Evolutionary conservation across 805 yeast species (phyloP), one percentile per base, ranked within the genome.

Genomic region (Isabelozyma heimii): DNA sequence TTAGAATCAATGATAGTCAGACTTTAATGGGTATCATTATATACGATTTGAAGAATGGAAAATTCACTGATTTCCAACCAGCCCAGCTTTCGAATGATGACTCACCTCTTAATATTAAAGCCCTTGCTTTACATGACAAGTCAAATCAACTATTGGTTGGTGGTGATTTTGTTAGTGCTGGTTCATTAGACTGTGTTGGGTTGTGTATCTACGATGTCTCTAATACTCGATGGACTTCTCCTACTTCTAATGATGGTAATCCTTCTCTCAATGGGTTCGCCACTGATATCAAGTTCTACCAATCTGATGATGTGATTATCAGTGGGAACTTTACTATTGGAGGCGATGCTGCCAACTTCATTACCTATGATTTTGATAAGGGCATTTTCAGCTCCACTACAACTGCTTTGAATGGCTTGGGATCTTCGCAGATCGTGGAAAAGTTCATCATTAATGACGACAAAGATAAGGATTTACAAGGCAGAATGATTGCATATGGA

Each of bases 121-220:
- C 74, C 5, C 56, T 74, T 47, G 75, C 62, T 4, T 59, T 63
- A 35, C 65, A 66, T 49, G 74, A 70, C 41, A 57, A 59, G 24
- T 60, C 55, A 5, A 53, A 60, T n/a, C 55, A 60, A 45, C 66
- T 90, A 26, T 72, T 84, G 28, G 88, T 88, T 10, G 96, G 87
- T 38, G 97, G 97, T 20, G 73, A 78, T 40, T 90, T 88, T 61
- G 77, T 74, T 16, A 62, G 72, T 16, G 84, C 87, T 1, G 84
- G 86, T 0, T 69, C 80, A 4, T 66, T 77, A 30, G 64, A 68
- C 24, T 91, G 97, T 65, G 63, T 72, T 2, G 77, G 81, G 1
- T 65, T 91, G 37, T 91, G 97, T 62, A 67, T 85, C 35, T 89
- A 80, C 61, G 84, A 85, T 56, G 63, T 82, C 51, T 60, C 66